Conservation (phyloP, 2,329 filamentous ascomycete genomes). For the Rhexocercosporidium sp. region DNA sequence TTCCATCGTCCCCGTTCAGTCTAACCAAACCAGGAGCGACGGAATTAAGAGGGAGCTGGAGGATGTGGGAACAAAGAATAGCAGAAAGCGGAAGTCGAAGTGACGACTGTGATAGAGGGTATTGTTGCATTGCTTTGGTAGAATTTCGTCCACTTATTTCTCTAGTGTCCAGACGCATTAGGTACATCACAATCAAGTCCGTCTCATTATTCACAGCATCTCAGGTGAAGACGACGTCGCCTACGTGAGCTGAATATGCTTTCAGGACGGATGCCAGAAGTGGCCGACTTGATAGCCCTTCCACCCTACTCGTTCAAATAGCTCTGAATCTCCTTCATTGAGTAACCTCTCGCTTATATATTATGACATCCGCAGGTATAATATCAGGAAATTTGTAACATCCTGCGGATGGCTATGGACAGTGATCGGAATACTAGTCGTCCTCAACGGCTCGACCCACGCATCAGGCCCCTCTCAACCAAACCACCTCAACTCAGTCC, state of each 20-base stretch:
- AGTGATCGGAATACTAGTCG: constrained; percentile 10
- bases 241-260: neutral
- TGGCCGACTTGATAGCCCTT: neutral
- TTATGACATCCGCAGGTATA: neutral
- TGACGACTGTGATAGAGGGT: constrained; percentile 9
- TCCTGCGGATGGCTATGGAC: constrained; percentile 15
- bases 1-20: neutral
- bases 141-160: neutral
- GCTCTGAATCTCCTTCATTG: neutral
- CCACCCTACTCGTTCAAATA: neutral
- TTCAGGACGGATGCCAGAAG: neutral
- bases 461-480: constrained; percentile 4
- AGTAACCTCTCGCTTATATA: neutral
- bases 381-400: neutral
- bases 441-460: neutral
- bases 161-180: constrained; percentile 10
- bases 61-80: constrained; percentile 13
- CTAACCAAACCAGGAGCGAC: neutral
- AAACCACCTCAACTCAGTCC: constrained; percentile 19
- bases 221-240: neutral
- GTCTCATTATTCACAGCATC: neutral
- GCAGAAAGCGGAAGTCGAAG: constrained; percentile 22
- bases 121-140: neutral
- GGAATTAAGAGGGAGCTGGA: constrained; percentile 12
- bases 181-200: neutral